phyloP scores from a whole-genome alignment of 1,284 basidiomycete species.

The Cryptococcus maquisensis region DNA sequence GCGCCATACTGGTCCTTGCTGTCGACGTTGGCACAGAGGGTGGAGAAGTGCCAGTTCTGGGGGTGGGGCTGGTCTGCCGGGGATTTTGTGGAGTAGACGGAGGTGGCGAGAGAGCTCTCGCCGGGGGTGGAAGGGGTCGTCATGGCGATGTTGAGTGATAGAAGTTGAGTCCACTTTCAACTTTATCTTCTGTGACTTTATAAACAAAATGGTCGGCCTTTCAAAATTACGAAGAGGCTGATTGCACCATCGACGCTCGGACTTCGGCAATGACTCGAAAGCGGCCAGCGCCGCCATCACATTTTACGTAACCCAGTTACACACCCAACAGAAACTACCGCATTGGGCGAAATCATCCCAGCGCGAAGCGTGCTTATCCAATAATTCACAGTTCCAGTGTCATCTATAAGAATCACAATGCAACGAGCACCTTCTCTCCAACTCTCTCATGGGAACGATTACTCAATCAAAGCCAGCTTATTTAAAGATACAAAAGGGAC shows the following conservation, averaged over 20 bases:
- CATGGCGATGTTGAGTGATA: slow-evolving; percentile 2
- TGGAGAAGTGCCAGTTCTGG: slow-evolving; percentile 44
- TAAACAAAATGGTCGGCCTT: neutral
- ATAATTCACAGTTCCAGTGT: too few species aligned
- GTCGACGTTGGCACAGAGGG: slow-evolving; percentile 77
- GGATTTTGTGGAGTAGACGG: slow-evolving; percentile 29
- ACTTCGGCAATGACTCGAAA: neutral
- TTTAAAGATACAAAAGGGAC: too few species aligned
- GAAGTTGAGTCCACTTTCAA: neutral
- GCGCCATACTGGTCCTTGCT: slow-evolving; percentile 93
- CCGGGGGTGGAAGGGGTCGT: slow-evolving; percentile 32
- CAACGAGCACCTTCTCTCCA: too few species aligned
- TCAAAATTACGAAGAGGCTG: neutral
- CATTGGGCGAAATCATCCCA: too few species aligned
- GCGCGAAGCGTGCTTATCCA: too few species aligned
- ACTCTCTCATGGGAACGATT: too few species aligned
- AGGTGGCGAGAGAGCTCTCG: slow-evolving; percentile 25
- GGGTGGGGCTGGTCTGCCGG: slow-evolving; percentile 28
- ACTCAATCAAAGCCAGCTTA: too few species aligned
- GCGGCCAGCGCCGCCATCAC: too few species aligned
- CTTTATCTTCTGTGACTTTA: too few species aligned
- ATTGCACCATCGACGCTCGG: neutral
- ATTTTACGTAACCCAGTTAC: too few species aligned
- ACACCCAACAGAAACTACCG: too few species aligned
- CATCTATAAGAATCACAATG: too few species aligned